Evolutionary conservation across 331 rosid genomes (phyloP).

Genomic region (Telfairia occidentalis): DNA sequence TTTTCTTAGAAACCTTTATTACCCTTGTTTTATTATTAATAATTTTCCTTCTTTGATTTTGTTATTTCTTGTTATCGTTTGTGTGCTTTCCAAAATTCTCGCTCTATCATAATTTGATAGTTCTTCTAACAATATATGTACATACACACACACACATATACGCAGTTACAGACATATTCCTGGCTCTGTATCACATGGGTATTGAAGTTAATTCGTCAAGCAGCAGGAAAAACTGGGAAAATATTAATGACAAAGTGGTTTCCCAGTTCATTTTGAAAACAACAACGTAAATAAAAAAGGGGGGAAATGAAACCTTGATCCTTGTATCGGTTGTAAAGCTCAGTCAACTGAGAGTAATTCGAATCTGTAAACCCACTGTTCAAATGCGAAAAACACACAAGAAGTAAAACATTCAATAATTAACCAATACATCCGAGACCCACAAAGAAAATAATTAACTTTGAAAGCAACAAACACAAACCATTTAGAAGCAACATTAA

Average conservation of each 20-base stretch:
- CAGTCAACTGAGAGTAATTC: slow-evolving; percentile 73
- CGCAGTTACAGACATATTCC: background rate
- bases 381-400: background rate
- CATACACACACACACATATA: background rate
- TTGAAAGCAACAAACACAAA: slow-evolving; percentile 21
- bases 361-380: slow-evolving; percentile 62
- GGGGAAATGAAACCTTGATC: slow-evolving; percentile 34
- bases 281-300: background rate
- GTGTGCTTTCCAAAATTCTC: background rate
- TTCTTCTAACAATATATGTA: background rate
- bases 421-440: background rate
- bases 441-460: background rate
- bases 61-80: background rate
- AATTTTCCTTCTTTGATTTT: background rate
- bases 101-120: background rate
- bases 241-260: background rate
- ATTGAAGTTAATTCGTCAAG: background rate
- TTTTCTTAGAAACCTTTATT: background rate
- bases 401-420: background rate
- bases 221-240: background rate
- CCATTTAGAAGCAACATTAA: slow-evolving; percentile 98
- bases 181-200: background rate
- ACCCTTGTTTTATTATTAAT: background rate
- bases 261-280: background rate
- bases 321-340: slow-evolving; percentile 53